Evolutionary conservation across 179 eudicot species (phyloP), one percentile per base, ranked within the genome.

Genomic region (Pouteria campechiana): DNA sequence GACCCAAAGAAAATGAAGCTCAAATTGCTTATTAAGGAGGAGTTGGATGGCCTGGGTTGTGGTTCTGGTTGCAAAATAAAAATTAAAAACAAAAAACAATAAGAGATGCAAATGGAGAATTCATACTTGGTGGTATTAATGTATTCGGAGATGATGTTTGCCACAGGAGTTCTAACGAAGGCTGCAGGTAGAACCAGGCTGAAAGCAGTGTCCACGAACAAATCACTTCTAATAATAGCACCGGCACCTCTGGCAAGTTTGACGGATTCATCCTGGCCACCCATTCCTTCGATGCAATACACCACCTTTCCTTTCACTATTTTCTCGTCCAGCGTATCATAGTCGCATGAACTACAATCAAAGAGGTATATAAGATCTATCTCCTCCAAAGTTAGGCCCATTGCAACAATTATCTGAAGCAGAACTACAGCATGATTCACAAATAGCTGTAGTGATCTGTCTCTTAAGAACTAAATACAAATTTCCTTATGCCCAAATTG

Each of bases 71-170:
- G n/a, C n/a, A n/a, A n/a, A n/a, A n/a, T n/a, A n/a, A n/a, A n/a
- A n/a, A n/a, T n/a, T n/a, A n/a, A n/a, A n/a, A n/a, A n/a, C n/a
- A n/a, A n/a, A n/a, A n/a, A n/a, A n/a, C n/a, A n/a, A n/a, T n/a
- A n/a, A n/a, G n/a, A n/a, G n/a, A 8, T 41, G n/a, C 6, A 22
- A 10, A 41, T 23, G 17, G 11, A 5, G 4, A n/a, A n/a, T n/a
- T n/a, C 69, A 0, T 60, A 88, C 97, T 65, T 71, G 52, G 92
- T 78, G 24, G 85, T 51, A 37, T 84, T 73, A 44, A 88, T 83
- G 55, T 84, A 88, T 1, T 20, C 30, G 6, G 55, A 76, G 21
- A 88, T 63, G 6, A 30, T 50, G 2, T 3, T 8, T 2, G 84
- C 97, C 7, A 46, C 57, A 0, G 20, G 32, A 10, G 32, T 32